Conservation (phyloP, 352 stramenopile genomes). For the Blastocystis sp. region DNA sequence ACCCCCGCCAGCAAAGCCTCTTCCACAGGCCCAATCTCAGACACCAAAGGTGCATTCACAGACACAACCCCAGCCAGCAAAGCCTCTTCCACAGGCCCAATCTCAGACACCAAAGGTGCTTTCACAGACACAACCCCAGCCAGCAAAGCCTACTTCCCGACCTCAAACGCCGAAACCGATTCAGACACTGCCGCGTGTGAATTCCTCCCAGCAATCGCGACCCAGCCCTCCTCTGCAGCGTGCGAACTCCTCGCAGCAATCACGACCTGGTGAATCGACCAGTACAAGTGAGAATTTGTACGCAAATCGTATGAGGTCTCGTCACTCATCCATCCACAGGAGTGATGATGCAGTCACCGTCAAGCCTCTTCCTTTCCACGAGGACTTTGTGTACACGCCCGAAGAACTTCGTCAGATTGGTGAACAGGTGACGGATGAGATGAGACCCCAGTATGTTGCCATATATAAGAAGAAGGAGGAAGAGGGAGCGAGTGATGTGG, state of each 20-base stretch:
- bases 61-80: neutral
- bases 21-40: neutral
- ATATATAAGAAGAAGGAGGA: neutral
- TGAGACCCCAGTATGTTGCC: neutral
- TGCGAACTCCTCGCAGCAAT: neutral
- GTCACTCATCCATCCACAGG: neutral
- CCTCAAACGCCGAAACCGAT: neutral
- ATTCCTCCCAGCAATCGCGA: neutral
- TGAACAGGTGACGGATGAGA: neutral
- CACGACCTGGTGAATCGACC: no score
- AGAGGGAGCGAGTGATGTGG: neutral
- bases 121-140: neutral
- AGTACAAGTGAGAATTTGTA: no score
- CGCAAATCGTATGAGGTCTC: no score
- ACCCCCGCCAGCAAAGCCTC: neutral
- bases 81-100: neutral
- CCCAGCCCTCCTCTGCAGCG: neutral
- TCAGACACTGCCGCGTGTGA: neutral
- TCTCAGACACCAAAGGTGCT: neutral
- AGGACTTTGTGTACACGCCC: neutral
- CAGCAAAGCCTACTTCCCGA: neutral
- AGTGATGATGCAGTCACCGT: neutral
- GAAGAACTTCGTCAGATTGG: neutral
- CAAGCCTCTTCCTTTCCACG: neutral
- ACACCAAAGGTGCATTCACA: neutral